Percentiles rank a stretch among this genome's conserved stretches.
phyloP scores from a whole-genome alignment of 768 basidiomycete genomes.

The Leccinum boreale region DNA sequence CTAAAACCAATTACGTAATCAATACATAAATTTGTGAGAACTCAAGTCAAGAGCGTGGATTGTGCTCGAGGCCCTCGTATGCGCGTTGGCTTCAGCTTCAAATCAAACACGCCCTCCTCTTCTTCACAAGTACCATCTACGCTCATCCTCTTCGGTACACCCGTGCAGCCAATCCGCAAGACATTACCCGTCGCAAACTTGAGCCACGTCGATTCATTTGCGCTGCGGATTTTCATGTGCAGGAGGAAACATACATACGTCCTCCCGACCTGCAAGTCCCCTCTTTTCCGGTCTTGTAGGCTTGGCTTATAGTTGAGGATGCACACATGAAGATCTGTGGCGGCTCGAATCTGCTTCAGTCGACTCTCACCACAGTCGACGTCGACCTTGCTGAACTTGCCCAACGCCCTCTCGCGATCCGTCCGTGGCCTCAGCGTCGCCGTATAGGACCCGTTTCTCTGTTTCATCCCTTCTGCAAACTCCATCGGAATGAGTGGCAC shows the following conservation, averaged over 20 bases:
- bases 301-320: conserved; percentile 21
- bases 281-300: neutral
- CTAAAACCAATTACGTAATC: too few species aligned
- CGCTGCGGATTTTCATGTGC: neutral
- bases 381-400: conserved; percentile 11
- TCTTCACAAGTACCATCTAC: neutral
- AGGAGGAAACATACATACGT: conserved; percentile 24
- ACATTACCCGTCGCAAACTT: conserved; percentile 25
- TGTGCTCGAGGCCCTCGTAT: conserved; percentile 16
- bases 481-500: conserved; percentile 22
- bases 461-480: neutral
- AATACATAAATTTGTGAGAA: too few species aligned
- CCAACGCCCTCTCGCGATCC: neutral
- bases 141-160: neutral
- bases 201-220: conserved; percentile 16
- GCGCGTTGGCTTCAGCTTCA: conserved; percentile 4
- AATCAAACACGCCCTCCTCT: conserved; percentile 1
- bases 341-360: conserved; percentile 9
- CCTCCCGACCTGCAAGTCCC: conserved; percentile 14
- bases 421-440: conserved; percentile 11
- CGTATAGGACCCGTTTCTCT: neutral
- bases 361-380: conserved; percentile 17
- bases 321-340: conserved; percentile 18
- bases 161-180: conserved; percentile 13
- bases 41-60: neutral